Percentiles rank a stretch among this genome's conserved stretches.
phyloP scores from a whole-genome alignment of 1,139 yeast genomes.

The Spathaspora jeffriesii region DNA sequence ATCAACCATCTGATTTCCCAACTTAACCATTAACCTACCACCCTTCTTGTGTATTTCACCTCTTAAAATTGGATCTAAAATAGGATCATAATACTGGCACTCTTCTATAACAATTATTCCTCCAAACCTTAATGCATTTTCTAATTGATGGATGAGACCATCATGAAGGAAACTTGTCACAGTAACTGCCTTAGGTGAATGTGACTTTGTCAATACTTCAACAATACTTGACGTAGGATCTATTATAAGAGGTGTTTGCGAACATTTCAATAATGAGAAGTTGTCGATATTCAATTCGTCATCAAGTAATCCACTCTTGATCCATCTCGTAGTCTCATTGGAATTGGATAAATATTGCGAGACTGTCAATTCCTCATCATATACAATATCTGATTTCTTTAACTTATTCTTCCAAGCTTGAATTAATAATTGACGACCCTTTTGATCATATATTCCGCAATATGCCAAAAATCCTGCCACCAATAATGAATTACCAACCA shows the following conservation, averaged over 20 bases:
- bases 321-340: conserved; percentile 51
- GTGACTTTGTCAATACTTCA: conserved; percentile 35
- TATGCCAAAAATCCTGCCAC: conserved; percentile 65
- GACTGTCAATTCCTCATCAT: conserved; percentile 34
- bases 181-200: conserved; percentile 39
- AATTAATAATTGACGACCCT: conserved; percentile 39
- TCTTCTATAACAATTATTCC: conserved; percentile 71
- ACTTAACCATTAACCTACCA: conserved; percentile 61
- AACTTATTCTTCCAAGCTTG: conserved; percentile 45
- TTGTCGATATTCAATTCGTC: conserved; percentile 75
- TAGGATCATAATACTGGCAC: conserved; percentile 80
- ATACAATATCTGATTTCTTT: conserved; percentile 35
- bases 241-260: conserved; percentile 54
- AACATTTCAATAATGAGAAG: conserved; percentile 50
- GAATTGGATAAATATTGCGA: conserved; percentile 38
- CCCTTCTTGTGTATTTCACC: conserved; percentile 67
- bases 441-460: conserved; percentile 62
- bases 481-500: conserved; percentile 68
- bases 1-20: conserved; percentile 70
- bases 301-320: conserved; percentile 48
- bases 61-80: conserved; percentile 61
- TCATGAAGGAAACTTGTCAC: conserved; percentile 73
- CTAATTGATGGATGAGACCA: conserved; percentile 69
- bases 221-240: conserved; percentile 67
- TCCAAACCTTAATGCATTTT: conserved; percentile 85